These are phyloP conservation scores for Mycena rosella DNA, from an alignment of 768 basidiomycete species.

Conservation along the genomic window DNA sequence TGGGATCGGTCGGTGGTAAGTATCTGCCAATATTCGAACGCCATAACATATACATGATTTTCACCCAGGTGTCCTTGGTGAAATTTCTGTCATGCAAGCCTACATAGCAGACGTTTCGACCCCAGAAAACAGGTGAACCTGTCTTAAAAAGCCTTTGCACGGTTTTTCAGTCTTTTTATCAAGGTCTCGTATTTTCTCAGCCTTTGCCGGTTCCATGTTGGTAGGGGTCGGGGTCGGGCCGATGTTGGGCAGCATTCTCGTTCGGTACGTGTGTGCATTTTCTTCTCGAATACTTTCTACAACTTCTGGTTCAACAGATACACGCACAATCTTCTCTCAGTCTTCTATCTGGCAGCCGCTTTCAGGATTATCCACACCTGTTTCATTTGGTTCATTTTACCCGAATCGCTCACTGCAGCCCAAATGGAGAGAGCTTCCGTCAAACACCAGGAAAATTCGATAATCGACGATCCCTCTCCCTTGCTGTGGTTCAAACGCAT, in stretches of 20 bases:
- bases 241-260: conserved; percentile 73
- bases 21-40: conserved; percentile 15
- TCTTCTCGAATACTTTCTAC: background rate
- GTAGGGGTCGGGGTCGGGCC: conserved; percentile 86
- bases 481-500: conserved; percentile 56
- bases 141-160: background rate
- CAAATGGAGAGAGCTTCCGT: conserved; percentile 58
- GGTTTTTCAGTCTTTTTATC: conserved; percentile 13
- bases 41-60: background rate
- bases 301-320: conserved; percentile 23
- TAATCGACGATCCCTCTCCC: conserved; percentile 34
- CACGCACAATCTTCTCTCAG: conserved; percentile 67
- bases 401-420: conserved; percentile 77
- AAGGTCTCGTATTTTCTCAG: conserved; percentile 76
- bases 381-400: conserved; percentile 71
- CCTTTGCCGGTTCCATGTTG: conserved; percentile 76
- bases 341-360: conserved; percentile 76
- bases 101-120: conserved; percentile 79
- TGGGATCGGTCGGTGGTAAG: conserved; percentile 81
- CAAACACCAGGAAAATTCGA: conserved; percentile 50
- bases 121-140: conserved; percentile 63
- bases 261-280: conserved; percentile 49
- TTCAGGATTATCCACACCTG: conserved; percentile 64
- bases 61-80: conserved; percentile 62
- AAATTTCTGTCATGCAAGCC: conserved; percentile 66